A percentile compares a stretch with the other conserved stretches of the same genome.
phyloP scores from a whole-genome alignment of 352 stramenopile species.

The Saprolegnia diclina region DNA sequence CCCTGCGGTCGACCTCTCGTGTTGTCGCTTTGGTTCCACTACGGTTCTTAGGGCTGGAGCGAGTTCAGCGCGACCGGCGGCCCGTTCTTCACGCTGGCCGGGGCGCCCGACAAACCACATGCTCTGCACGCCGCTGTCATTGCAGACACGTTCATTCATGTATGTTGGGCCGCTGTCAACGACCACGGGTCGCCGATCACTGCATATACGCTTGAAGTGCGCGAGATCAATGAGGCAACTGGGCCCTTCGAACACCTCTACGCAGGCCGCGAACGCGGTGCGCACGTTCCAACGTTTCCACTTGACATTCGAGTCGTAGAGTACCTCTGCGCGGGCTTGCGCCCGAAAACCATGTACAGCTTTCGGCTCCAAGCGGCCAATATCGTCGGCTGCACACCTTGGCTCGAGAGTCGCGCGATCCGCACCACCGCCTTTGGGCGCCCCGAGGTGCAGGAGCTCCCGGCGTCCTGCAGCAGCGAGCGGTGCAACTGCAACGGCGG shows the following conservation, averaged over 20 bases:
- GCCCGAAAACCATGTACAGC: slow-evolving; percentile 45
- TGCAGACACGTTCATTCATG: slow-evolving; percentile 61
- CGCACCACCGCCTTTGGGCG: slow-evolving; percentile 47
- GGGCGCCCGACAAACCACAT: slow-evolving; percentile 37
- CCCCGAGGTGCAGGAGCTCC: slow-evolving; percentile 63
- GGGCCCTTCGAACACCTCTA: slow-evolving; percentile 35
- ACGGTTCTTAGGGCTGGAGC: slow-evolving; percentile 36
- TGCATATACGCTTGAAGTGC: slow-evolving; percentile 55
- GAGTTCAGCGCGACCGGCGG: slow-evolving; percentile 49
- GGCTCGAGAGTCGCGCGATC: slow-evolving; percentile 57
- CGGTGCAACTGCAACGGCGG: slow-evolving; percentile 33
- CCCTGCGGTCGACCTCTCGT: slow-evolving; percentile 32
- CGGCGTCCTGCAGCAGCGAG: slow-evolving; percentile 35
- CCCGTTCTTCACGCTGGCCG: slow-evolving; percentile 55
- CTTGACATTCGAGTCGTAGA: too few species aligned
- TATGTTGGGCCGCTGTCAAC: slow-evolving; percentile 60
- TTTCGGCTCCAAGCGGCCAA: slow-evolving; percentile 74
- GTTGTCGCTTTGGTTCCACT: background rate
- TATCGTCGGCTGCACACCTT: slow-evolving; percentile 46
- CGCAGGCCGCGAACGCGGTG: slow-evolving; percentile 55
- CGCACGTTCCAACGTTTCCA: too few species aligned
- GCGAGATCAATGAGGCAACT: slow-evolving; percentile 28
- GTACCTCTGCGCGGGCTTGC: slow-evolving; percentile 39
- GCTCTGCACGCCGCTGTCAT: slow-evolving; percentile 48
- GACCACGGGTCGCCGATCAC: slow-evolving; percentile 55